Percentiles rank a stretch among this genome's conserved stretches.
Conservation (phyloP, 441 rosid genomes). For the Corymbia citriodora region DNA sequence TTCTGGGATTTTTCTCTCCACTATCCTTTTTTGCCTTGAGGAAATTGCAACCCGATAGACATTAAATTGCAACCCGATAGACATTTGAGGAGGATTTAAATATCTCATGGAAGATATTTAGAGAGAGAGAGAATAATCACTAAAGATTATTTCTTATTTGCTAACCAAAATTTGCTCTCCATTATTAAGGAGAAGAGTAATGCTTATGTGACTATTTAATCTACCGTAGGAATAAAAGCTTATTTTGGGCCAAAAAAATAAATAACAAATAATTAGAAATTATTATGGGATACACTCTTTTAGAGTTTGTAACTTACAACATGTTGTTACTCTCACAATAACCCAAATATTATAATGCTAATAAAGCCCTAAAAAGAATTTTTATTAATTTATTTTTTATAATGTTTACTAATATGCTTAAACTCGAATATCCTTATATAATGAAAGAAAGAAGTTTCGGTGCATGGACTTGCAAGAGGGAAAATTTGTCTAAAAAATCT, state of each 20-base stretch:
- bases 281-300: background rate
- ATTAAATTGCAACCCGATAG: background rate
- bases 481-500: too few species aligned
- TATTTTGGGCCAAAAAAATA: too few species aligned
- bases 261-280: too few species aligned
- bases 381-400: background rate
- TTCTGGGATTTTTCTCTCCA: background rate
- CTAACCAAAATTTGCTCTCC: background rate
- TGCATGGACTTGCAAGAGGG: background rate
- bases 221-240: background rate
- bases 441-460: background rate
- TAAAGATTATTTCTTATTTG: background rate
- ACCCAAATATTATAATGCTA: background rate
- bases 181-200: background rate
- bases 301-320: too few species aligned
- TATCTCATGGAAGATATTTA: background rate
- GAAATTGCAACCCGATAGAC: background rate
- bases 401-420: background rate
- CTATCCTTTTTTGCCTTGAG: too few species aligned
- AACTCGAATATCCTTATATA: background rate
- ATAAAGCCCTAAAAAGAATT: background rate
- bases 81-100: background rate
- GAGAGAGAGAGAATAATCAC: background rate
- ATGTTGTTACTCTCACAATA: fast-evolving
- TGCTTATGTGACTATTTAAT: background rate